Base-by-base conservation (phyloP, 2,329 filamentous ascomycete species). In the Xylariales sp. region DNA sequence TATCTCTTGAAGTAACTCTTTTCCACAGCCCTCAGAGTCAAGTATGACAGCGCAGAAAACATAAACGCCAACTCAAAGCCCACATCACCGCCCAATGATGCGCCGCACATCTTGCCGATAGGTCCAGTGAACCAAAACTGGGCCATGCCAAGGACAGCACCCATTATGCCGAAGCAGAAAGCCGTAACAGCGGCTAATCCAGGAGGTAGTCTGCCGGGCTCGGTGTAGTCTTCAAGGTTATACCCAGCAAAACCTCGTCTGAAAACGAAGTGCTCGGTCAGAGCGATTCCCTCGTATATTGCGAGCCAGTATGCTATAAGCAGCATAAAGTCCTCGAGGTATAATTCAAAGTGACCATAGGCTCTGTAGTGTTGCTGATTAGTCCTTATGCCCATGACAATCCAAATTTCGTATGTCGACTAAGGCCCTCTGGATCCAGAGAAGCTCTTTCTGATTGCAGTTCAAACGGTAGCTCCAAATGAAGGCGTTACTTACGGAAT, bases 241-340 rank as follows among this genome's bases (percentile, higher is more conserved):
- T 87, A 88, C 7, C 77, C 78, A 2, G 47, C 41, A 49, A 84
- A 76, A 3, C 78, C 77, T 18, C 75, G 71, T 53, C 76, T 78
- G 69, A 83, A 87, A 55, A 85, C 52, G 53, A 86, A 76, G 62
- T 88, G 84, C 42, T 88, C 84, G 2, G 71, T 66, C 14, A 87
- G 58, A 1, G 76, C 68, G 47, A 88, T 76, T 34, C 76, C 82
- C 48, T 79, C 75, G 63, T 88, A 88, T 52, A 88, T 85, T 35
- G 82, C 78, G 2, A 88, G 70, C 83, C 84, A 88, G 66, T 88
- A 88, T 2, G 76, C 77, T 46, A 81, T 80, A 38, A 82, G 57
- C 46, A 77, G 62, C 78, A 88, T 84, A 63, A 88, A 86, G 61
- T 85, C 83, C 56, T 83, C 74, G 11, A 88, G 69, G 3, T 84